Conservation (phyloP, 2,329 filamentous ascomycete species). For the Davidsoniella neocaledoniae region DNA sequence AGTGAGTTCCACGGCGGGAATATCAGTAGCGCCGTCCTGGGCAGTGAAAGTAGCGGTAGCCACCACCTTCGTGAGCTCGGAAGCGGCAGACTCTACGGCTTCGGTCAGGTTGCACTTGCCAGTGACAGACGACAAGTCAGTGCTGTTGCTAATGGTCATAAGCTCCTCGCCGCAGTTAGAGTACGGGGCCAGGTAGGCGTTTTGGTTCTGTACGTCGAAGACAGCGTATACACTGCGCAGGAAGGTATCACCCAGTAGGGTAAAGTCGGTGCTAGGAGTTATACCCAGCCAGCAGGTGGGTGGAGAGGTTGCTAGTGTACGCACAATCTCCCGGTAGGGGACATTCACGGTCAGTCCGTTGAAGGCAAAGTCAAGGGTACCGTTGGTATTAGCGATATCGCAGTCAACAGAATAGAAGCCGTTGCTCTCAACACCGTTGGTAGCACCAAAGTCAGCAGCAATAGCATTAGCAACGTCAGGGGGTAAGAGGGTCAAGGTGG, state of each 20-base stretch:
- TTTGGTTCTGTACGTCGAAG: conserved; percentile 33
- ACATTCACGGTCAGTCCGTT: conserved; percentile 30
- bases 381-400: conserved; percentile 22
- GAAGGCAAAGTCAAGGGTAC: conserved; percentile 33
- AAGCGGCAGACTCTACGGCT: not conserved
- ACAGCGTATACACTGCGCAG: conserved; percentile 35
- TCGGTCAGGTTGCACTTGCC: conserved; percentile 8
- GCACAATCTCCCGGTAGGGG: conserved; percentile 29
- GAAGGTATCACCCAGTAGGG: conserved; percentile 37
- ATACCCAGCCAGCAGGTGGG: conserved; percentile 33
- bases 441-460: conserved; percentile 31
- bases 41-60: not conserved
- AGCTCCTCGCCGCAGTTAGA: conserved; percentile 27
- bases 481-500: conserved; percentile 51
- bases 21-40: not conserved
- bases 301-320: conserved; percentile 13
- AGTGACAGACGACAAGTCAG: conserved; percentile 8
- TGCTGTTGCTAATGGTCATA: conserved; percentile 7
- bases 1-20: not conserved
- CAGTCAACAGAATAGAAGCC: conserved; percentile 33
- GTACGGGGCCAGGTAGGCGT: conserved; percentile 33
- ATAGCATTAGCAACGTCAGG: conserved; percentile 33
- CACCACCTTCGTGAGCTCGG: not conserved
- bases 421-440: conserved; percentile 20
- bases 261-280: conserved; percentile 28